phyloP scores from a whole-genome alignment of 139 green algal species.

The Haematococcus lacustris region DNA sequence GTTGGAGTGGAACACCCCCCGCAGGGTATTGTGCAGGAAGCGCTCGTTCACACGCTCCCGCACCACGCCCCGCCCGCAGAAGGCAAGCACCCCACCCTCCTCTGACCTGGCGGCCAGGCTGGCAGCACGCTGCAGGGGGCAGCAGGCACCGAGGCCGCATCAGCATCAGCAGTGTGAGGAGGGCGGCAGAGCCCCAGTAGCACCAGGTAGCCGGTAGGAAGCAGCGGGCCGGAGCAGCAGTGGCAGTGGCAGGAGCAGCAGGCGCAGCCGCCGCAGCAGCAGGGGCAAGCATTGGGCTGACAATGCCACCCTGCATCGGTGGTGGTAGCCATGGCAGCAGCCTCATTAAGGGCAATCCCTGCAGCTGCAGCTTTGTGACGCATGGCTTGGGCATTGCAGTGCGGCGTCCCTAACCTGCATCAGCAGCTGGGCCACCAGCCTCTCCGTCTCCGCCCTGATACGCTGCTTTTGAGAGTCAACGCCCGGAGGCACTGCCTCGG shows the following conservation, averaged over 20 bases:
- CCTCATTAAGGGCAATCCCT: background rate
- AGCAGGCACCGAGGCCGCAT: background rate
- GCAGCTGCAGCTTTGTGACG: background rate
- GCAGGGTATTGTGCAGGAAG: constrained; percentile 60
- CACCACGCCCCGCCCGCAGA: constrained; percentile 27
- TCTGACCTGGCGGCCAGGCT: constrained; percentile 22
- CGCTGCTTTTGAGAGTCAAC: too few relatives aligned
- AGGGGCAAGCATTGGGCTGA: background rate
- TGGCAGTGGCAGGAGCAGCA: background rate
- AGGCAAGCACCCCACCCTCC: constrained; percentile 49
- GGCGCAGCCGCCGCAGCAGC: background rate
- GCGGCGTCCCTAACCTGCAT: background rate
- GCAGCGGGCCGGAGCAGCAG: background rate
- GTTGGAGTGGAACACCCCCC: constrained; percentile 45
- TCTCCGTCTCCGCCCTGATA: constrained; percentile 8
- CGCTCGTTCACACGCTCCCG: constrained; percentile 58
- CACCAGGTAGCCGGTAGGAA: background rate
- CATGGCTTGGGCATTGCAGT: background rate
- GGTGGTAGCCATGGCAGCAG: too few relatives aligned
- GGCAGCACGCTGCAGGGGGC: constrained; percentile 13
- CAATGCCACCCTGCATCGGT: background rate
- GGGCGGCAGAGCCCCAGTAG: background rate
- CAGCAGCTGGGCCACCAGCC: constrained; percentile 12
- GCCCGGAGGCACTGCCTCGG: too few relatives aligned
- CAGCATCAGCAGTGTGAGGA: background rate